A percentile compares a stretch with the other conserved stretches of the same genome.
Evolutionary conservation across 2,329 filamentous ascomycete genomes (phyloP).

Genomic region (Diplodia seriata): DNA sequence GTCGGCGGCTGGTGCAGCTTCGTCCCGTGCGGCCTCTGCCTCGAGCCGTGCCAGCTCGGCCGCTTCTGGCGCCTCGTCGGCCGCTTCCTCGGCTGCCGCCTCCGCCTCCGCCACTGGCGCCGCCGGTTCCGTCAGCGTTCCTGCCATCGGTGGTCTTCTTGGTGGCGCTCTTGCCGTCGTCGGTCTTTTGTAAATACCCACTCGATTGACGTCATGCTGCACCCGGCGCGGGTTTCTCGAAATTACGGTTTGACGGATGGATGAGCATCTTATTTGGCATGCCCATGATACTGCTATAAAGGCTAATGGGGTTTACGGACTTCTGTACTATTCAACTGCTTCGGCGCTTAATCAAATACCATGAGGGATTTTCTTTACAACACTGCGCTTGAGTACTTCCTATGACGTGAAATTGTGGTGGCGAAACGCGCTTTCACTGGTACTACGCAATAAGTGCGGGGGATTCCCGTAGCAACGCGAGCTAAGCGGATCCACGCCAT

Average conservation of each 20-base stretch:
- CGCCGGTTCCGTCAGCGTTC: slow-evolving; percentile 11
- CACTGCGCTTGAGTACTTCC: neutral
- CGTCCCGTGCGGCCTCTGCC: neutral
- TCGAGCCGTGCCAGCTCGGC: slow-evolving; percentile 1
- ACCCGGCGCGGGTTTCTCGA: neutral
- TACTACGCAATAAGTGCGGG: neutral
- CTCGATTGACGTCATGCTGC: slow-evolving; percentile 7
- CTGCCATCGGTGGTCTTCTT: slow-evolving; percentile 26
- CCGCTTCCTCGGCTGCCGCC: slow-evolving; percentile 6
- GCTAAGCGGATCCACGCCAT: neutral
- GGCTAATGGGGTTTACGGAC: neutral
- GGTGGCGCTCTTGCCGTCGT: slow-evolving; percentile 26
- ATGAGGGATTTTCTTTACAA: neutral
- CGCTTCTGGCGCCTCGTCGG: neutral
- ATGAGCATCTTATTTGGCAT: slow-evolving; percentile 10
- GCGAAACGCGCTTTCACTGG: neutral
- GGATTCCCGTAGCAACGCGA: neutral
- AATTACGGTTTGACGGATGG: slow-evolving; percentile 30
- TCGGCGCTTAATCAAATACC: slow-evolving; percentile 23
- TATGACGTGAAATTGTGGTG: neutral
- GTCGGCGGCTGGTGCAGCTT: neutral
- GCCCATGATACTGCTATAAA: neutral
- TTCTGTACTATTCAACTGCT: slow-evolving; percentile 9
- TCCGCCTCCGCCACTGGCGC: slow-evolving; percentile 16
- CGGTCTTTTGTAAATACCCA: slow-evolving; percentile 32